Conservation (phyloP, 2,329 filamentous ascomycete species). For the Ampelomyces quisqualis region DNA sequence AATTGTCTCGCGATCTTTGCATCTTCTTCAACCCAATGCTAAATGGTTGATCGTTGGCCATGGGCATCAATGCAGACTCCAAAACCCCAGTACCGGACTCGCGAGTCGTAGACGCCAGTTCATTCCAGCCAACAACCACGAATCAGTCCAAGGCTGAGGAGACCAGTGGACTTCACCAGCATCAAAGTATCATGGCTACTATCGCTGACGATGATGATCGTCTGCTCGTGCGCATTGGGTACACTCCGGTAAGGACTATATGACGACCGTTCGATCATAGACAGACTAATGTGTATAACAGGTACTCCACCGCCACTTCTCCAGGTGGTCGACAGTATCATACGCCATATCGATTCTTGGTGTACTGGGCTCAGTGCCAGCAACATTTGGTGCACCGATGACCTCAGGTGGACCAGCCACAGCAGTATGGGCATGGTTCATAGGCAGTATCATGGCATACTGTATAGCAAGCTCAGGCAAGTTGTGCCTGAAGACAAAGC, state of each 20-base stretch:
- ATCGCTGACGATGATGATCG: slow-evolving; percentile 61
- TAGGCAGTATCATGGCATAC: slow-evolving; percentile 64
- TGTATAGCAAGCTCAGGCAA: slow-evolving; percentile 62
- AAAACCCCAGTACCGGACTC: slow-evolving; percentile 16
- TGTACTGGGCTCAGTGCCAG: slow-evolving; percentile 65
- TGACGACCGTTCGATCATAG: too few relatives aligned
- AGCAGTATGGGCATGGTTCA: slow-evolving; percentile 66
- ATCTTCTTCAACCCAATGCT: slow-evolving; percentile 21
- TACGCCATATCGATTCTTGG: slow-evolving; percentile 67
- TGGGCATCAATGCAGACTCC: slow-evolving; percentile 32
- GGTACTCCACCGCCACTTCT: slow-evolving; percentile 64
- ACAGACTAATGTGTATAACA: slow-evolving; percentile 35
- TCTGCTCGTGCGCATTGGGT: slow-evolving; percentile 61
- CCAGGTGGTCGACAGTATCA: slow-evolving; percentile 65
- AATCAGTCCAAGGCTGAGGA: slow-evolving; percentile 30
- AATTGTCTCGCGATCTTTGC: slow-evolving; percentile 21
- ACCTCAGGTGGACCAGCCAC: slow-evolving; percentile 62
- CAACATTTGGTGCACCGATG: slow-evolving; percentile 62
- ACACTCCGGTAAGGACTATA: slow-evolving; percentile 56
- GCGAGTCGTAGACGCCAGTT: slow-evolving; percentile 9
- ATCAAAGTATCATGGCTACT: slow-evolving; percentile 46
- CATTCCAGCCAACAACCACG: slow-evolving; percentile 22
- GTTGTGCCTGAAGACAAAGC: background rate
- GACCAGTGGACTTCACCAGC: slow-evolving; percentile 14
- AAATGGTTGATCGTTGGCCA: slow-evolving; percentile 23